A percentile compares a stretch with the other conserved stretches of the same genome.
Conservation (phyloP, 164 flowering plant genomes). For the Dillenia turbinata region DNA sequence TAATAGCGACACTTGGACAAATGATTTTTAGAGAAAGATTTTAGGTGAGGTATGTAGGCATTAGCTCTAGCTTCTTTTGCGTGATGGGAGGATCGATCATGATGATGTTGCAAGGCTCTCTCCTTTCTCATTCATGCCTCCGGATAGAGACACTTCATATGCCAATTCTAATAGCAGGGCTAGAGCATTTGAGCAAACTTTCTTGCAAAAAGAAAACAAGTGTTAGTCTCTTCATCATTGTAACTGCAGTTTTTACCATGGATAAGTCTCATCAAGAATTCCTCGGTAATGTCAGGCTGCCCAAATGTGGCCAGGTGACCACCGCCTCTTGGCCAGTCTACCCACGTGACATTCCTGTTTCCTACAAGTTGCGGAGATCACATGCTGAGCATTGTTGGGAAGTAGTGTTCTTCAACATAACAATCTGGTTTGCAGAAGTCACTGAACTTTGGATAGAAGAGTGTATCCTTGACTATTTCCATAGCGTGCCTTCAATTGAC, state of each 20-base stretch:
- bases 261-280: constrained; percentile 40
- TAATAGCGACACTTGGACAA: too few relatives aligned
- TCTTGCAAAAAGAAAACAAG: constrained; percentile 76
- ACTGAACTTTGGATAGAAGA: constrained; percentile 59
- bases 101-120: too few relatives aligned
- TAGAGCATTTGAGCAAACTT: constrained; percentile 78
- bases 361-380: constrained; percentile 54
- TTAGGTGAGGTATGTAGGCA: too few relatives aligned
- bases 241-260: constrained; percentile 45
- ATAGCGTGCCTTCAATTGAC: constrained; percentile 56
- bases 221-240: constrained; percentile 40
- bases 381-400: constrained; percentile 78
- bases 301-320: constrained; percentile 88
- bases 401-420: constrained; percentile 93
- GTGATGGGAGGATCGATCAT: too few relatives aligned
- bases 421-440: constrained; percentile 77
- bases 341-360: constrained; percentile 74
- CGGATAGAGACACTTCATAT: constrained; percentile 13
- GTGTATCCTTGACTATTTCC: constrained; percentile 51
- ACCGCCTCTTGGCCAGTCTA: constrained; percentile 95
- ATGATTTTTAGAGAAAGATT: too few relatives aligned
- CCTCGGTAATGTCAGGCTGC: constrained; percentile 52
- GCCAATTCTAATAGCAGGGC: constrained; percentile 49
- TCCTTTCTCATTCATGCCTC: too few relatives aligned
- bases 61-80: too few relatives aligned